Conservation (phyloP, 306 rosid species). For the Ormosia emarginata region DNA sequence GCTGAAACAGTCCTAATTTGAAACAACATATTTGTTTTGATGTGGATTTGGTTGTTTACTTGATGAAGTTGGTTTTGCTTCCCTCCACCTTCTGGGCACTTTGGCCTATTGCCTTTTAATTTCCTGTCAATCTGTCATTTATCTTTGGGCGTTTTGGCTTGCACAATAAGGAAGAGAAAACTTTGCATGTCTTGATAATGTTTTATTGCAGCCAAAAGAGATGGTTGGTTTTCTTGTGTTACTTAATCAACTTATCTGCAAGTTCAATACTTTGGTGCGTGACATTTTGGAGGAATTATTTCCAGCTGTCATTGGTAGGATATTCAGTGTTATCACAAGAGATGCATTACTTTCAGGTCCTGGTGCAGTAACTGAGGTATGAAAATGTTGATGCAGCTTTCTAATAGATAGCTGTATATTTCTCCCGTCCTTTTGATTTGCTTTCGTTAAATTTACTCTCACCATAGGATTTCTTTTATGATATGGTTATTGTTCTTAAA, state of each 20-base stretch:
- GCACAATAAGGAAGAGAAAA: not conserved
- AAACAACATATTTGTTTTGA: not conserved
- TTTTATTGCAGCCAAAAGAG: conserved; percentile 82
- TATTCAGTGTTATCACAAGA: conserved; percentile 68
- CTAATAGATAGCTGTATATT: not conserved
- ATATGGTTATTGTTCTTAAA: not conserved
- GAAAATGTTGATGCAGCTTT: conserved; percentile 5
- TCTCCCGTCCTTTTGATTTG: not conserved
- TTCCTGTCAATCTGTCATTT: no score
- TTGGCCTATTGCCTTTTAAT: no score
- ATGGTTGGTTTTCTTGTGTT: conserved; percentile 71
- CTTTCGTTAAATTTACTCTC: not conserved
- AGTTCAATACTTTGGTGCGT: conserved; percentile 64
- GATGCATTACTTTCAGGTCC: conserved; percentile 77
- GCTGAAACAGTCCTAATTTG: not conserved
- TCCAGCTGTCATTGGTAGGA: conserved; percentile 72
- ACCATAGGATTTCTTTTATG: not conserved
- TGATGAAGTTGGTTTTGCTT: not conserved
- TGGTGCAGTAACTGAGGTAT: conserved; percentile 87
- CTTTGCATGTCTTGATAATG: conserved; percentile 17
- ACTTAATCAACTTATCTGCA: conserved; percentile 92
- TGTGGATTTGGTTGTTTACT: conserved; percentile 7
- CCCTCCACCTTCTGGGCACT: not conserved
- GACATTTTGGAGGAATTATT: conserved; percentile 84
- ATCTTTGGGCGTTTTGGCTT: not conserved